phyloP scores from a whole-genome alignment of 305 asterid genomes.

The Fraxinus albicans region DNA sequence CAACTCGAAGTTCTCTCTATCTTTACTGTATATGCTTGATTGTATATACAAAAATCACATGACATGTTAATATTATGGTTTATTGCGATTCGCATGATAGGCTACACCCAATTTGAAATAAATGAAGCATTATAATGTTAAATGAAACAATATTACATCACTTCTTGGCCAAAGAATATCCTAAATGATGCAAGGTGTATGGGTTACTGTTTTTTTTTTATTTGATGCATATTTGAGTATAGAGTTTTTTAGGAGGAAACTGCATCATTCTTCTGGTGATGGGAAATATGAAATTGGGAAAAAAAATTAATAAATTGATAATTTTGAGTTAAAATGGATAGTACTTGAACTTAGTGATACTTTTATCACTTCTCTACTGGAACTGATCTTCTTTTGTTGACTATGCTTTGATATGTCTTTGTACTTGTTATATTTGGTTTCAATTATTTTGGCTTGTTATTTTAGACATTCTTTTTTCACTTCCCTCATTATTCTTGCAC shows the following conservation, averaged over 20 bases:
- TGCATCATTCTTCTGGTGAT: background rate
- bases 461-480: constrained; percentile 11
- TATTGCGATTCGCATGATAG: background rate
- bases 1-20: background rate
- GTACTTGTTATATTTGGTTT: constrained; percentile 15
- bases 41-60: background rate
- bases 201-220: background rate
- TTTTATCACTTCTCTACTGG: background rate
- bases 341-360: background rate
- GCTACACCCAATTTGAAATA: background rate
- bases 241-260: background rate
- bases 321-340: background rate
- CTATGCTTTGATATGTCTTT: constrained; percentile 9
- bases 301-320: background rate
- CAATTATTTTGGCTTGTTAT: constrained; percentile 2
- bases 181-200: background rate
- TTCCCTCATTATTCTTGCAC: background rate
- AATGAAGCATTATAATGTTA: background rate
- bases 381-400: constrained; percentile 10
- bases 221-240: background rate
- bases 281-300: background rate
- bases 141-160: background rate
- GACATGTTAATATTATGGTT: background rate
- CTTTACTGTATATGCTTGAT: background rate
- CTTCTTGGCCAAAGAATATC: constrained; percentile 1